Percentiles rank a stretch among this genome's conserved stretches.
phyloP scores from a whole-genome alignment of 257 asterid species.

The Solanum infundibuliforme region DNA sequence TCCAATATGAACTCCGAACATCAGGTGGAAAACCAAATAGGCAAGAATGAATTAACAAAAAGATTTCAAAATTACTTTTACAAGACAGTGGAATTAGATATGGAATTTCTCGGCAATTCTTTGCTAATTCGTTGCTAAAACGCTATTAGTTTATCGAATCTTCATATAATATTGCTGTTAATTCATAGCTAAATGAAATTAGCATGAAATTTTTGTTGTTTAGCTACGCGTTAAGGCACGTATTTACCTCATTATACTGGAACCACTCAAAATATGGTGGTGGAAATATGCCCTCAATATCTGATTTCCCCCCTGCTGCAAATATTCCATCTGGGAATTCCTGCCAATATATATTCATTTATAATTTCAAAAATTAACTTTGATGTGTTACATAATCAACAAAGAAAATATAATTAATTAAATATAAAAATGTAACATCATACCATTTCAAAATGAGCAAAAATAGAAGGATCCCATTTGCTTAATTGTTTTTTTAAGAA shows the following conservation, averaged over 20 bases:
- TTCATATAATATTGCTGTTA: too few species aligned
- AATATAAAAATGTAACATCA: background rate
- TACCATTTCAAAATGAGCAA: slow-evolving; percentile 45
- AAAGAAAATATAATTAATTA: background rate
- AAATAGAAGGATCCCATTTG: slow-evolving; percentile 59
- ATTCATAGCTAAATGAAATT: too few species aligned
- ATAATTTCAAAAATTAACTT: background rate
- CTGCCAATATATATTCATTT: slow-evolving; percentile 11
- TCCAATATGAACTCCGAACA: too few species aligned
- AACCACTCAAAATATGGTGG: slow-evolving; percentile 72
- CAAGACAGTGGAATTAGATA: background rate
- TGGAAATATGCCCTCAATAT: slow-evolving; percentile 56
- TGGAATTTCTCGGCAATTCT: background rate
- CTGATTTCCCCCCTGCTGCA: slow-evolving; percentile 60
- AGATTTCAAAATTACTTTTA: background rate
- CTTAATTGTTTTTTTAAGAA: slow-evolving; percentile 53
- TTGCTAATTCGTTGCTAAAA: background rate
- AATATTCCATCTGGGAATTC: slow-evolving; percentile 46
- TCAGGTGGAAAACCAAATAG: too few species aligned
- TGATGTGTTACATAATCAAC: background rate
- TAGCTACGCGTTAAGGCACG: background rate
- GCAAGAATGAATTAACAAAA: background rate
- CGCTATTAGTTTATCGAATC: background rate
- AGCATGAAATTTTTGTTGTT: background rate
- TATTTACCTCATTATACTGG: slow-evolving; percentile 40